Evolutionary conservation across 306 rosid genomes (phyloP).

Genomic region (Dryas drummondii): DNA sequence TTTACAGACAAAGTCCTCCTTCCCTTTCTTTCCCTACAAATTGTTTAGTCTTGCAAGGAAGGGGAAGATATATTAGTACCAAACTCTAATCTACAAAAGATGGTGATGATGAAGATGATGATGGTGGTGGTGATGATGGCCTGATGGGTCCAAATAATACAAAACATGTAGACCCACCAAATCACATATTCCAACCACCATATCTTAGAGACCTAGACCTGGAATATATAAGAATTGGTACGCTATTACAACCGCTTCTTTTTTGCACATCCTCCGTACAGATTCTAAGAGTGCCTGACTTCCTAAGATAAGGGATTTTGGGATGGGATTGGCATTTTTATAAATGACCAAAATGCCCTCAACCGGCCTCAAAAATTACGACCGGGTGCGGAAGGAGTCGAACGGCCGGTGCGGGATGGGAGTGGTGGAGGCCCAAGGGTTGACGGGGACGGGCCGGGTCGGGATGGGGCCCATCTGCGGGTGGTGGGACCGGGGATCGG

Average conservation of each 20-base stretch:
- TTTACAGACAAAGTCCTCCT: slow-evolving; percentile 20
- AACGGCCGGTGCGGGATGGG: slow-evolving; percentile 37
- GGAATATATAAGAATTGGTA: slow-evolving; percentile 18
- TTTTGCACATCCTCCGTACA: slow-evolving; percentile 9
- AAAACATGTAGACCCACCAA: slow-evolving; percentile 47
- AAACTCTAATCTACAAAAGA: slow-evolving; percentile 26
- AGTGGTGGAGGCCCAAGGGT: slow-evolving; percentile 41
- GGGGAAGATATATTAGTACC: slow-evolving; percentile 19
- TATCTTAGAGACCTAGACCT: slow-evolving; percentile 27
- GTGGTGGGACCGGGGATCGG: slow-evolving; percentile 32
- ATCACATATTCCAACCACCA: slow-evolving; percentile 30
- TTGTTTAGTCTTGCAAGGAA: slow-evolving; percentile 16
- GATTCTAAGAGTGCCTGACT: background rate
- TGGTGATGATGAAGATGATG: background rate
- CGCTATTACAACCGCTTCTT: slow-evolving; percentile 27
- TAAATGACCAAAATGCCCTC: slow-evolving; percentile 13
- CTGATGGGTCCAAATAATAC: slow-evolving; percentile 30
- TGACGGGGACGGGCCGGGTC: slow-evolving; percentile 27
- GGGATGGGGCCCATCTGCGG: background rate
- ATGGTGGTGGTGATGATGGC: slow-evolving; percentile 19
- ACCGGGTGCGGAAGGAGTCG: slow-evolving; percentile 32
- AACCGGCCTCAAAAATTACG: background rate
- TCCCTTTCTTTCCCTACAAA: slow-evolving; percentile 3
- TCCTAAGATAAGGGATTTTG: background rate
- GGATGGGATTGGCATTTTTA: background rate